Evolutionary conservation across 2,329 filamentous ascomycete species (phyloP), one percentile per base, ranked within the genome.

Genomic region (Fusarium euwallaceae): DNA sequence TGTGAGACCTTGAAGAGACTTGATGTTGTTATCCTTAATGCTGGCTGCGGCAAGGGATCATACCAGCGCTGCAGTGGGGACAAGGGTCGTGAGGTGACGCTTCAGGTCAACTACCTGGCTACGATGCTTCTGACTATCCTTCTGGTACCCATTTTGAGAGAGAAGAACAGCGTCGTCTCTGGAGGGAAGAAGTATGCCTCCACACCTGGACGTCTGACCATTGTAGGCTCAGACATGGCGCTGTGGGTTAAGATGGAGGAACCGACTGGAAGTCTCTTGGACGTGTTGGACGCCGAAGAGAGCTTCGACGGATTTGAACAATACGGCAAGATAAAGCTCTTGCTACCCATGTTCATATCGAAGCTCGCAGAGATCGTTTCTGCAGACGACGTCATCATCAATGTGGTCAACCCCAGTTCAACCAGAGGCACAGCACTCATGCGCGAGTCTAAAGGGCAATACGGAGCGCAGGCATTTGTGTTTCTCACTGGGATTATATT

Each of bases 221-320:
- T 81, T 16, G 78, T 82, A 4, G 69, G 67, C 12, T 82, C 81
- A 17, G 81, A 80, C 39, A 72, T 71, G 43, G 73, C 69, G 10
- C 70, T 71, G 24, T 76, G 65, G 72, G 37, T 60, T 1, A 64
- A 74, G 11, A 37, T 81, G 36, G 66, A 70, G 16, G 74, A 76
- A 17, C 43, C 53, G n/a, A 1, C 39, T 3, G 61, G 41, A 7
- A 64, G 61, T 27, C 8, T 67, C 20, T 22, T 67, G 2, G 51
- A 67, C n/a, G 14, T 32, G 4, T 24, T 64, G 2, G 60, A 64
- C n/a, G n/a, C n/a, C 5, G 11, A 27, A 37, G n/a, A 63, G 7
- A 12, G 39, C 5, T 67, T 64, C 16, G 37, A 64, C 17, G 51
- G 60, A 10, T 16, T 67, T 12, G 16, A 51, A 3, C 66, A 68